phyloP scores from a whole-genome alignment of 495 filamentous ascomycete genomes.

The Trichoderma virens region DNA sequence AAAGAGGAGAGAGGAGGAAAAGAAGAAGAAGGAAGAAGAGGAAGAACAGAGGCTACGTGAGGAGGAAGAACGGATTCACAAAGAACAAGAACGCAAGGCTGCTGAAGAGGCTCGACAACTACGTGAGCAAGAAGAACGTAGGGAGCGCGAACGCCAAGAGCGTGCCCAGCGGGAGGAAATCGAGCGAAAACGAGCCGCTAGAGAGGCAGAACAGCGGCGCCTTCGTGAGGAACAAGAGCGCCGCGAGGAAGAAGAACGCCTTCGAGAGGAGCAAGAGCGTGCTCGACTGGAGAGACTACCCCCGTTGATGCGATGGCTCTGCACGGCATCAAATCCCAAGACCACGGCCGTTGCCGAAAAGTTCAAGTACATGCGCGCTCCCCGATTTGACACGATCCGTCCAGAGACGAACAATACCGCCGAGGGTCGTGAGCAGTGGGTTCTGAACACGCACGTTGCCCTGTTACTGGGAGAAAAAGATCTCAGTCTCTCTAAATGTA shows the following conservation, averaged over 20 bases:
- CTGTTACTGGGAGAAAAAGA: conserved; percentile 71
- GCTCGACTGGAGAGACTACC: conserved; percentile 44
- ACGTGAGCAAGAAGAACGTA: conserved; percentile 33
- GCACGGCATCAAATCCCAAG: conserved; percentile 40
- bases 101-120: conserved; percentile 37
- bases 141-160: conserved; percentile 32
- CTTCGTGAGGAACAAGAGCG: conserved; percentile 39
- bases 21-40: conserved; percentile 34
- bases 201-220: conserved; percentile 46
- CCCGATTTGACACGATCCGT: conserved; percentile 47
- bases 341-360: conserved; percentile 37
- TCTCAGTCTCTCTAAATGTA: conserved; percentile 62
- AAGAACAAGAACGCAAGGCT: conserved; percentile 34
- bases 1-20: conserved; percentile 27
- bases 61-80: conserved; percentile 35
- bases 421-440: conserved; percentile 57
- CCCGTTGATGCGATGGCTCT: conserved; percentile 45
- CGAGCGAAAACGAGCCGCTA: conserved; percentile 41
- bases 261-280: conserved; percentile 37
- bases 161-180: conserved; percentile 46
- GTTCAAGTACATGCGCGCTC: conserved; percentile 42
- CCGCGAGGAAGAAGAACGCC: conserved; percentile 35
- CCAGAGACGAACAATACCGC: conserved; percentile 36
- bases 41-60: conserved; percentile 27
- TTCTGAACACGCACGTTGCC: conserved; percentile 69